Conservation (phyloP, 768 basidiomycete genomes). For the Naganishia vishniacii region DNA sequence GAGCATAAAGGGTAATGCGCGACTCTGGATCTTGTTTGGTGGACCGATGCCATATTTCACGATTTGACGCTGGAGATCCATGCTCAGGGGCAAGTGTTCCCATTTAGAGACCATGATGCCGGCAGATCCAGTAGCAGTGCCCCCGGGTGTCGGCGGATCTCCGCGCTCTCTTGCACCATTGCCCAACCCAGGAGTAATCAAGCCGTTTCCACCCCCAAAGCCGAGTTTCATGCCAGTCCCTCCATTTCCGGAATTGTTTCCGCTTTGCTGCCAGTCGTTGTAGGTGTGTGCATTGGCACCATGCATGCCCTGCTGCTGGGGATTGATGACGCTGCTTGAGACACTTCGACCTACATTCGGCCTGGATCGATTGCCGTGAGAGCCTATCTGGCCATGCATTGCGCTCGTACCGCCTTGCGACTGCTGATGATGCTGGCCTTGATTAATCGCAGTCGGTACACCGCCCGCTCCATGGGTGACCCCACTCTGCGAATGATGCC, state of each 20-base stretch:
- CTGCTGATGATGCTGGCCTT: background rate
- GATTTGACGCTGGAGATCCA: conserved; percentile 80
- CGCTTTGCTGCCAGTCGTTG: conserved; percentile 12
- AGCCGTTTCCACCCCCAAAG: background rate
- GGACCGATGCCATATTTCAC: conserved; percentile 94
- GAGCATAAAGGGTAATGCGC: conserved; percentile 89
- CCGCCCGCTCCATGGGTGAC: background rate
- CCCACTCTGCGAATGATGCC: conserved; percentile 12
- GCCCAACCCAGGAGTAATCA: conserved; percentile 20
- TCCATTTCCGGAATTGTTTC: background rate
- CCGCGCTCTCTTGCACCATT: conserved; percentile 13
- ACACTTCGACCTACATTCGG: conserved; percentile 17
- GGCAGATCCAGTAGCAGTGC: conserved; percentile 23
- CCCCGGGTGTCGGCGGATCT: conserved; percentile 24
- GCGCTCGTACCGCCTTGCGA: background rate
- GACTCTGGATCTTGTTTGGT: conserved; percentile 97
- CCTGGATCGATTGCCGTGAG: background rate
- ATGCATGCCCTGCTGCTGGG: conserved; percentile 16
- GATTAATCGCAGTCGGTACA: background rate
- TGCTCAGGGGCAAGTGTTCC: conserved; percentile 81
- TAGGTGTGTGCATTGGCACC: background rate
- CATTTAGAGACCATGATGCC: conserved; percentile 87
- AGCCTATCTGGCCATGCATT: conserved; percentile 2
- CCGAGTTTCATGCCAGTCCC: conserved; percentile 15
- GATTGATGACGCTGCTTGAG: conserved; percentile 16